phyloP scores from a whole-genome alignment of 169 alveolate genomes.

The Neospora caninum region DNA sequence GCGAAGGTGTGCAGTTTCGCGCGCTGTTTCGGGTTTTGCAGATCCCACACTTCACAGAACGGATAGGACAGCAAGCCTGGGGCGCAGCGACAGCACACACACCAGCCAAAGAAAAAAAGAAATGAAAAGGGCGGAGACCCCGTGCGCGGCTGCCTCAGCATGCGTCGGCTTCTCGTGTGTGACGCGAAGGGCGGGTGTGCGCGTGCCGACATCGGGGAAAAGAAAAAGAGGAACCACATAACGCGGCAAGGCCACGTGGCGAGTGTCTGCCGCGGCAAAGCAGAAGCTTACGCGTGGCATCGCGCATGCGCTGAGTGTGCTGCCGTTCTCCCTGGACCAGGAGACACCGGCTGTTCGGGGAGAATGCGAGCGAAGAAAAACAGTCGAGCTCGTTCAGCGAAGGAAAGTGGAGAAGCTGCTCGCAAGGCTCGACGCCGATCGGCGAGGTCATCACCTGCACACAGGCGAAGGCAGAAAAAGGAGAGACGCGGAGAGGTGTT shows the following conservation, averaged over 20 bases:
- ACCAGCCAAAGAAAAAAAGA: no score
- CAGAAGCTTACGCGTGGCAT: slow-evolving; percentile 28
- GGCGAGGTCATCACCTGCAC: slow-evolving; percentile 56
- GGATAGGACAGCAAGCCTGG: slow-evolving; percentile 36
- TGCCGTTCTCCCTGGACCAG: slow-evolving; percentile 50
- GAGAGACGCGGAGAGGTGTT: no score
- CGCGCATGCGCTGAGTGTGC: slow-evolving; percentile 42
- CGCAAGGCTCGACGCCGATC: slow-evolving; percentile 32
- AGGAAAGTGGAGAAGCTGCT: slow-evolving; percentile 40
- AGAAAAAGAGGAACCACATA: no score
- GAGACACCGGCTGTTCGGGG: slow-evolving; percentile 47
- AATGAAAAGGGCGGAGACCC: no score
- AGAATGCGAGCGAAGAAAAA: slow-evolving; percentile 34
- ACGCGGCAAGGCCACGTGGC: no score
- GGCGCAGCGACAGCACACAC: not conserved
- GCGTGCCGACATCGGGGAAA: no score
- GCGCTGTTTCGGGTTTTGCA: slow-evolving; percentile 22
- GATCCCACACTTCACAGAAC: slow-evolving; percentile 42
- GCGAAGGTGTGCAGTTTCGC: not conserved
- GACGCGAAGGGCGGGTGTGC: no score
- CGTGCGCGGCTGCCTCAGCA: no score
- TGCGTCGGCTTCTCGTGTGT: no score
- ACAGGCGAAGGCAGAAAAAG: not conserved
- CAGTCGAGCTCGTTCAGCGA: slow-evolving; percentile 40
- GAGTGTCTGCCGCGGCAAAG: no score